phyloP scores from a whole-genome alignment of 768 basidiomycete species.

The Rhodotorula sphaerocarpa region DNA sequence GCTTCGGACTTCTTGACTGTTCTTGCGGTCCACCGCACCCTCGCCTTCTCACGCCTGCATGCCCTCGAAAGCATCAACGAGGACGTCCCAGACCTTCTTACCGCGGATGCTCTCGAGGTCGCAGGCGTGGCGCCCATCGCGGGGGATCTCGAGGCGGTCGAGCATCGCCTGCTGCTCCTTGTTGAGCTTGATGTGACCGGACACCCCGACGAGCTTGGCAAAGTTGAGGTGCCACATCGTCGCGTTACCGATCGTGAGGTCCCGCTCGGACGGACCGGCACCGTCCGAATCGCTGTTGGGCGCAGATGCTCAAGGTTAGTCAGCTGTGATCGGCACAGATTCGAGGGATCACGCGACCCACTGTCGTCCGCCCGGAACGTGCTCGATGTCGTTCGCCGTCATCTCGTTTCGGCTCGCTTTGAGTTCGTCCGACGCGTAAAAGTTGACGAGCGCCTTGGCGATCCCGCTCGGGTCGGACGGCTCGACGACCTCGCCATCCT shows the following conservation, averaged over 20 bases:
- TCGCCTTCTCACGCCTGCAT: too few relatives aligned
- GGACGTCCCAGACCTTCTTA: neutral
- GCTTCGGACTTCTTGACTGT: too few relatives aligned
- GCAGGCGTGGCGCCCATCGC: neutral
- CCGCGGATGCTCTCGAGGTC: neutral
- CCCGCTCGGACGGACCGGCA: conserved; percentile 11
- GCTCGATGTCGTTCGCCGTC: neutral
- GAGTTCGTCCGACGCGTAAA: conserved; percentile 4
- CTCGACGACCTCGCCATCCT: conserved; percentile 75
- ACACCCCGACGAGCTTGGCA: conserved; percentile 1
- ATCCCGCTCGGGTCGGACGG: conserved; percentile 58
- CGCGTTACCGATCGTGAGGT: conserved; percentile 20
- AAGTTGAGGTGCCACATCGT: conserved; percentile 19
- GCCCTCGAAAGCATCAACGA: neutral
- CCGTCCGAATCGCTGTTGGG: neutral
- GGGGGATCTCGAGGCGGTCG: neutral
- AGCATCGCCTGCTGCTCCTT: neutral
- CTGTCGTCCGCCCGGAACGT: neutral
- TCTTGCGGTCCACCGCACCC: neutral
- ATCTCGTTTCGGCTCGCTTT: neutral
- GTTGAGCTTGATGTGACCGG: neutral
- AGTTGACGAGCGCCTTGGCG: conserved; percentile 9
- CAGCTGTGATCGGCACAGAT: too few relatives aligned
- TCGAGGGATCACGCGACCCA: neutral
- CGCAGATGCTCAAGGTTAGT: neutral